phyloP scores from a whole-genome alignment of 352 stramenopile species.

The Pythium myriotylum region DNA sequence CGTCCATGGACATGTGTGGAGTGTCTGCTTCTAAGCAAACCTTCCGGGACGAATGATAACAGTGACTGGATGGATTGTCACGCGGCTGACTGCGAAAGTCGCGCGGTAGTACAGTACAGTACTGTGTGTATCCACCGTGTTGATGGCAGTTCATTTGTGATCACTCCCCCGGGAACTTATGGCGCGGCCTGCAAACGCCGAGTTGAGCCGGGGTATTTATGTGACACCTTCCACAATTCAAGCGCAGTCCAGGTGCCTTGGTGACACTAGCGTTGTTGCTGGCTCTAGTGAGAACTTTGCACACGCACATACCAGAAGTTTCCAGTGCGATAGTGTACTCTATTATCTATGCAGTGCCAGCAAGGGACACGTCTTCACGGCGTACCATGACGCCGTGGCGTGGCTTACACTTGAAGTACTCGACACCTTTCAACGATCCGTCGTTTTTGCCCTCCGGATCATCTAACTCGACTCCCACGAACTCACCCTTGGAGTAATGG shows the following conservation, averaged over 20 bases:
- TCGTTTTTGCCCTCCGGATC: constrained; percentile 74
- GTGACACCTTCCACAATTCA: too few relatives aligned
- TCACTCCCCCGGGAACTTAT: too few relatives aligned
- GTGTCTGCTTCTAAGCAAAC: not conserved
- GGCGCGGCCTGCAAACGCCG: too few relatives aligned
- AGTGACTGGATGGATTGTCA: too few relatives aligned
- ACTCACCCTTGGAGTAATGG: constrained; percentile 75
- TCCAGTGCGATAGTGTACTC: too few relatives aligned
- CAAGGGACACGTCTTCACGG: constrained; percentile 14
- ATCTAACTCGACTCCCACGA: constrained; percentile 62
- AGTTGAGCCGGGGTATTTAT: not conserved
- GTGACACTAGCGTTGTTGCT: not conserved
- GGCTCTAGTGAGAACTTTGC: constrained; percentile 31
- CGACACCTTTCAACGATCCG: constrained; percentile 63
- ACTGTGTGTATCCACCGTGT: not conserved
- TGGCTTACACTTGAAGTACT: constrained; percentile 63
- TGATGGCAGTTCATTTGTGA: too few relatives aligned
- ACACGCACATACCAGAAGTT: too few relatives aligned
- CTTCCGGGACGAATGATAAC: too few relatives aligned
- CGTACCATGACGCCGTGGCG: constrained; percentile 75
- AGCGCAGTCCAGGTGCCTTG: not conserved
- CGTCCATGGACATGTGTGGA: too few relatives aligned
- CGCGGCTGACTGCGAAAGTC: too few relatives aligned
- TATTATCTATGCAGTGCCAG: too few relatives aligned
- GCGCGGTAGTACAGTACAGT: not conserved